A percentile compares a stretch with the other conserved stretches of the same genome.
These are phyloP conservation scores for Salix suchowensis DNA, from an alignment of 345 rosid genomes.

Conservation along the genomic window DNA sequence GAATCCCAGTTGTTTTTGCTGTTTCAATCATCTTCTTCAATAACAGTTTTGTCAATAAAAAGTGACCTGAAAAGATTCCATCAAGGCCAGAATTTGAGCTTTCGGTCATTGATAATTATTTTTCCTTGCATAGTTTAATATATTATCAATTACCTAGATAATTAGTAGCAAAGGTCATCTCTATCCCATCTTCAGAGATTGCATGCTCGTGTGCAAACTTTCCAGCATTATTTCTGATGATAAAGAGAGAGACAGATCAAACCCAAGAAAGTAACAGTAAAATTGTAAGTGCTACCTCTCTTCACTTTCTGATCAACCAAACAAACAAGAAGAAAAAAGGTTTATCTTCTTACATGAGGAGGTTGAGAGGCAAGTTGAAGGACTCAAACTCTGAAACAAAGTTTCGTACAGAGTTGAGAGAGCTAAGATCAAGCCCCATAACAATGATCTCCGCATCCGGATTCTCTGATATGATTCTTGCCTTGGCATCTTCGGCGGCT, in stretches of 20 bases:
- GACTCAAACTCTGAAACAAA: slow-evolving; percentile 71
- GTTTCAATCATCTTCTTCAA: slow-evolving; percentile 69
- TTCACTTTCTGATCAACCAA: slow-evolving; percentile 21
- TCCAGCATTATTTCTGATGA: slow-evolving; percentile 87
- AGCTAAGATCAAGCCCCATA: slow-evolving; percentile 90
- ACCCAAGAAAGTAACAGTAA: neutral
- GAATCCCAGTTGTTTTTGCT: slow-evolving; percentile 56
- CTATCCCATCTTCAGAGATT: slow-evolving; percentile 90
- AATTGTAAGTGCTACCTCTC: neutral
- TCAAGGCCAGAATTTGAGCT: neutral
- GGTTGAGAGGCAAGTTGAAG: slow-evolving; percentile 68
- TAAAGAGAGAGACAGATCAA: neutral
- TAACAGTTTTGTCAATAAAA: slow-evolving; percentile 66
- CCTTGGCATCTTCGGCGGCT: slow-evolving; percentile 77
- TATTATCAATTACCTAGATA: slow-evolving; percentile 59
- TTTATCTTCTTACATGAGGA: slow-evolving; percentile 60
- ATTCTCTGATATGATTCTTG: slow-evolving; percentile 63
- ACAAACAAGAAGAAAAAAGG: neutral
- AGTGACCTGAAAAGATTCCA: slow-evolving; percentile 54
- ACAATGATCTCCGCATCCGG: slow-evolving; percentile 61
- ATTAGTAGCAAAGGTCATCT: slow-evolving; percentile 97
- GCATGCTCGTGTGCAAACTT: slow-evolving; percentile 84
- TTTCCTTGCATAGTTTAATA: neutral
- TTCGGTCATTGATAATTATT: neutral
- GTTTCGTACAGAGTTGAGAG: slow-evolving; percentile 60